These are phyloP conservation scores for Boletus sensibilis DNA, from an alignment of 768 basidiomycete genomes.

Conservation along the genomic window DNA sequence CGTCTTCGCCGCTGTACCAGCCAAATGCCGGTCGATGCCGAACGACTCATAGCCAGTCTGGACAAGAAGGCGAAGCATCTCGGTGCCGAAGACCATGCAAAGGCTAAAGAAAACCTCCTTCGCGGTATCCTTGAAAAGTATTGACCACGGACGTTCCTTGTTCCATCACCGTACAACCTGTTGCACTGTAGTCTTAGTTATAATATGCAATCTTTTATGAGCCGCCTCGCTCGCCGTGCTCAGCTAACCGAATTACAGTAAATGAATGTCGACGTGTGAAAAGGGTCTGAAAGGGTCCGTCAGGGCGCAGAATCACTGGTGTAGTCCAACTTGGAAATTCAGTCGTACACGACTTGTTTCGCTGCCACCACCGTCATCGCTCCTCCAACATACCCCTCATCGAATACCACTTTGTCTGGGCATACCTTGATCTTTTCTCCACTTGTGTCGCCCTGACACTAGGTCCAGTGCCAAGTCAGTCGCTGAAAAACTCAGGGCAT, in stretches of 20 bases:
- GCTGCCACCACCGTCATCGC: constrained; percentile 8
- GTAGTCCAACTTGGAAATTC: constrained; percentile 2
- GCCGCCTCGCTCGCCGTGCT: neutral
- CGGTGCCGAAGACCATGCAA: constrained; percentile 33
- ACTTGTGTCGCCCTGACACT: neutral
- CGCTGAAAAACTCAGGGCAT: neutral
- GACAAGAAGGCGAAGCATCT: constrained; percentile 54
- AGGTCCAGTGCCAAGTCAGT: constrained; percentile 6
- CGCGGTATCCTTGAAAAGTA: constrained; percentile 36
- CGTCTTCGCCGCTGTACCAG: constrained; percentile 42
- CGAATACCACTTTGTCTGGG: neutral
- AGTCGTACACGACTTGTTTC: constrained; percentile 5
- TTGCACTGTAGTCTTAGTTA: constrained; percentile 7
- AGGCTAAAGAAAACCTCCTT: constrained; percentile 35
- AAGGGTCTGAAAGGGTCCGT: constrained; percentile 13
- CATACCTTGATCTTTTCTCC: neutral
- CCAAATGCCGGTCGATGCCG: constrained; percentile 49
- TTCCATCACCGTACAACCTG: neutral
- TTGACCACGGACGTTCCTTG: constrained; percentile 5
- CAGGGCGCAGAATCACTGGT: neutral
- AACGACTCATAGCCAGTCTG: constrained; percentile 48
- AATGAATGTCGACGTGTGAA: constrained; percentile 26
- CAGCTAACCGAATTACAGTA: neutral
- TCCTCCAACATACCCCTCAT: constrained; percentile 3
- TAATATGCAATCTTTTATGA: neutral